Conservation (phyloP, 805 yeast genomes). For the Yamadazyma sp. region DNA sequence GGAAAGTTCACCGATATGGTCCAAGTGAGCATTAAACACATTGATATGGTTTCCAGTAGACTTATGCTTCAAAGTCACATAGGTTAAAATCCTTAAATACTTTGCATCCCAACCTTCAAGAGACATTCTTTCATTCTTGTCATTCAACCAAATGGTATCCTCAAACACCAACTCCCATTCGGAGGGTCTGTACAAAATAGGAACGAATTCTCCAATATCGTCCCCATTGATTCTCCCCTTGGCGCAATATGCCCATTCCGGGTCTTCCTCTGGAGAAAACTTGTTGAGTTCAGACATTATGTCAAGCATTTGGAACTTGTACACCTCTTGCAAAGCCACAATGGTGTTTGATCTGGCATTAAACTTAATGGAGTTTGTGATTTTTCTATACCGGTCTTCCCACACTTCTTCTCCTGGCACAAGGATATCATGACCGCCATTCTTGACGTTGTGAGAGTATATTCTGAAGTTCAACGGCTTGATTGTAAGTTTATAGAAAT, state of each 20-base stretch:
- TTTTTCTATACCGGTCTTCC: conserved; percentile 21
- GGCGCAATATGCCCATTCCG: conserved; percentile 33
- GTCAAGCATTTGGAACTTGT: conserved; percentile 34
- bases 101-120: conserved; percentile 41
- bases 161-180: conserved; percentile 31
- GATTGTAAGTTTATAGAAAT: conserved; percentile 11
- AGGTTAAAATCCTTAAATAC: conserved; percentile 32
- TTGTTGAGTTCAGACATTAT: conserved; percentile 28
- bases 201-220: conserved; percentile 31
- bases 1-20: conserved; percentile 33
- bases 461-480: conserved; percentile 26
- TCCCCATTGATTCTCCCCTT: conserved; percentile 31
- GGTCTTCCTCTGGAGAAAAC: conserved; percentile 15
- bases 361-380: conserved; percentile 26
- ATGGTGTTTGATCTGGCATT: conserved; percentile 27
- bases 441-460: conserved; percentile 38
- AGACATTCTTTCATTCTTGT: conserved; percentile 31
- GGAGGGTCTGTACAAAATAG: conserved; percentile 27
- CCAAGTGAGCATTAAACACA: conserved; percentile 41
- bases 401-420: conserved; percentile 29
- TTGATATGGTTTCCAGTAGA: conserved; percentile 28
- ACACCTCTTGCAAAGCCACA: conserved; percentile 41
- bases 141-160: conserved; percentile 37
- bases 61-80: conserved; percentile 29
- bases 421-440: conserved; percentile 25